Evolutionary conservation across 495 filamentous ascomycete species (phyloP).

Genomic region (Talaromyces nanjingensis): DNA sequence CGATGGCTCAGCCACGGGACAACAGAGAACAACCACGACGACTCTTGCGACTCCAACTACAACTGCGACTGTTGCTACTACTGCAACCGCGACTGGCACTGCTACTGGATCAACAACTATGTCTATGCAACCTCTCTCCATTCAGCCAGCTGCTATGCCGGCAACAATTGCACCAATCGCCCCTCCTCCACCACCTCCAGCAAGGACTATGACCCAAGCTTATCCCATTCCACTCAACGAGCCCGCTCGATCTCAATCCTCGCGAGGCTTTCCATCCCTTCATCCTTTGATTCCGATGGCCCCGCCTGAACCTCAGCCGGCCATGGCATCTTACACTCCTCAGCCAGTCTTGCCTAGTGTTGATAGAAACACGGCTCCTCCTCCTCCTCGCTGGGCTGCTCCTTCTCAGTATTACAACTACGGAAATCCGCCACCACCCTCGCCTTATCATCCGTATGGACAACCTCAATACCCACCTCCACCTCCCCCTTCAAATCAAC

Average conservation of each 20-base stretch:
- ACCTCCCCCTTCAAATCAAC: neutral
- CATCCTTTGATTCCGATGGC: neutral
- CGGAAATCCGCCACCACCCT: neutral
- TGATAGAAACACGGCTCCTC: neutral
- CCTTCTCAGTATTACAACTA: neutral
- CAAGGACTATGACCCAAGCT: constrained; percentile 18
- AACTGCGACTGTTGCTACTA: neutral
- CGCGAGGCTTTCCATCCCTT: neutral
- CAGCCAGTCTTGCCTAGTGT: neutral
- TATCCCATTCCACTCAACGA: neutral
- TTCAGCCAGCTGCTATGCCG: constrained; percentile 5
- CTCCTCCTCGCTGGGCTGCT: neutral
- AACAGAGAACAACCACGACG: neutral
- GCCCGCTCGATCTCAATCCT: neutral
- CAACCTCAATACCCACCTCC: neutral
- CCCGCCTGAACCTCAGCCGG: neutral
- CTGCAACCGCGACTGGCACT: neutral
- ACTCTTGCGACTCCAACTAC: neutral
- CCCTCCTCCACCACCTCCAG: constrained; percentile 12
- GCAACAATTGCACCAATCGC: neutral
- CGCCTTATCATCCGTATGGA: neutral
- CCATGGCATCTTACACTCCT: neutral
- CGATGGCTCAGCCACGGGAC: neutral
- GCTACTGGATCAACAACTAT: constrained; percentile 14
- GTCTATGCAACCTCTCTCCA: constrained; percentile 12